Base-by-base conservation (phyloP, 2,329 filamentous ascomycete genomes). In the Aureobasidium pullulans region DNA sequence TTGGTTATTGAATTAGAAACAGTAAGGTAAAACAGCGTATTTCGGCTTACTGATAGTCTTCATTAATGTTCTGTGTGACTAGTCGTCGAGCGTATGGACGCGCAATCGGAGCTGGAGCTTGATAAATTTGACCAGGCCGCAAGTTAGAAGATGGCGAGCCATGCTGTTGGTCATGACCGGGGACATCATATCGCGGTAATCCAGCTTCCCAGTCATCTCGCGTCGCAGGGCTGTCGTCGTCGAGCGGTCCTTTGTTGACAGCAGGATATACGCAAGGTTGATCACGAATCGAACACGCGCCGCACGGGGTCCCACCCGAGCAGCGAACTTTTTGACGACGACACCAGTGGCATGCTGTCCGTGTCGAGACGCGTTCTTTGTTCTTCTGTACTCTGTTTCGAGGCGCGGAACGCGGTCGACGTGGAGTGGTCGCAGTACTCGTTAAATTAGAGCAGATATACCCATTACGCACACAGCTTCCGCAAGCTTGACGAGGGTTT, bases 361-460 rank as follows among this genome's bases (percentile, higher is more conserved):
- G 42, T 31, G 19, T 47, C 8, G 16, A 34, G 10, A 31, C 50
- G 23, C 52, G 39, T 5, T 44, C 32, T 57, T 57, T 57, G 11
- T 16, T 19, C 19, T 57, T 57, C 10, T 57, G 42, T 2, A 57
- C 53, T 5, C 40, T 29, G 31, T 39, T 47, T 13, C 40, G 42
- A 13, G 42, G 42, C 16, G 42, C 15, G 9, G 52, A 23, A 15
- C 52, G 52, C 28, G 49, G 36, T 36, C 11, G 39, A 3, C 39
- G 52, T 9, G 52, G 29, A 43, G 52, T 40, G 3, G 32, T 19
- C n/a, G 32, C 53, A 29, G 31, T 44, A 36, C 40, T 56, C n/a
- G 40, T 57, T 15, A 57, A 31, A 31, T 57, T 47, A 19, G 53
- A 57, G 40, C 53, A 57, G 23, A 47, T 57, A 13, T 57, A 46